phyloP scores from a whole-genome alignment of 768 basidiomycete genomes.

The Phanerodontia chrysosporium region DNA sequence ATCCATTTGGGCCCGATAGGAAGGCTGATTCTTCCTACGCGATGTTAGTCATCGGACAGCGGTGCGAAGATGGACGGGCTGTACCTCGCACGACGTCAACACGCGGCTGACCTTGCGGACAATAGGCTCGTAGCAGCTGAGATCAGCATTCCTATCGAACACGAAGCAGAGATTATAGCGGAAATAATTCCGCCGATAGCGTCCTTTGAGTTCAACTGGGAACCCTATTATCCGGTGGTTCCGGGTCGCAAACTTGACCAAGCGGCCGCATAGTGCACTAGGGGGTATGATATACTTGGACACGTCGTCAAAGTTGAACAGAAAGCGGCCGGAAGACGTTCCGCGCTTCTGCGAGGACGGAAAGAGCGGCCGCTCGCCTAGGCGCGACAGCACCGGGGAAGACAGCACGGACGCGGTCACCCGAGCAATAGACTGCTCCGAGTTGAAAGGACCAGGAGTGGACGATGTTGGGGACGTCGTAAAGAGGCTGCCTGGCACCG shows the following conservation, averaged over 20 bases:
- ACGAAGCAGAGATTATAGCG: conserved; percentile 96
- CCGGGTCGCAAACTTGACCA: conserved; percentile 81
- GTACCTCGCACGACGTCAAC: conserved; percentile 82
- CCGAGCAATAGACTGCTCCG: conserved; percentile 37
- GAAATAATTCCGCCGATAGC: conserved; percentile 84
- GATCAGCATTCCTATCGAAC: conserved; percentile 84
- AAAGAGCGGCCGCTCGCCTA: conserved; percentile 20
- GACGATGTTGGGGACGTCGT: conserved; percentile 33
- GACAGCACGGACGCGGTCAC: conserved; percentile 49
- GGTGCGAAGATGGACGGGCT: conserved; percentile 19
- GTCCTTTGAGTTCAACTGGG: conserved; percentile 71
- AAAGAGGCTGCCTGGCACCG: conserved; percentile 14
- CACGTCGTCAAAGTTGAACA: conserved; percentile 90
- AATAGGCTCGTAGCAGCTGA: conserved; percentile 94
- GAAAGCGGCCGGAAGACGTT: conserved; percentile 43
- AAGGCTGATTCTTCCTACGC: conserved; percentile 83
- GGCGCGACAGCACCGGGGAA: conserved; percentile 43
- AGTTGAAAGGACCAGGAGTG: conserved; percentile 18
- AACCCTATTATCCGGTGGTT: conserved; percentile 89
- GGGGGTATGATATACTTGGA: conserved; percentile 94
- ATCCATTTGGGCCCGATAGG: conserved; percentile 69
- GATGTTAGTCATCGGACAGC: background rate
- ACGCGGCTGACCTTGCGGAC: conserved; percentile 94
- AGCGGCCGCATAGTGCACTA: conserved; percentile 76
- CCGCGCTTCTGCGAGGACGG: conserved; percentile 45